phyloP scores from a whole-genome alignment of 2,329 filamentous ascomycete species.

The Claviceps purpurea region DNA sequence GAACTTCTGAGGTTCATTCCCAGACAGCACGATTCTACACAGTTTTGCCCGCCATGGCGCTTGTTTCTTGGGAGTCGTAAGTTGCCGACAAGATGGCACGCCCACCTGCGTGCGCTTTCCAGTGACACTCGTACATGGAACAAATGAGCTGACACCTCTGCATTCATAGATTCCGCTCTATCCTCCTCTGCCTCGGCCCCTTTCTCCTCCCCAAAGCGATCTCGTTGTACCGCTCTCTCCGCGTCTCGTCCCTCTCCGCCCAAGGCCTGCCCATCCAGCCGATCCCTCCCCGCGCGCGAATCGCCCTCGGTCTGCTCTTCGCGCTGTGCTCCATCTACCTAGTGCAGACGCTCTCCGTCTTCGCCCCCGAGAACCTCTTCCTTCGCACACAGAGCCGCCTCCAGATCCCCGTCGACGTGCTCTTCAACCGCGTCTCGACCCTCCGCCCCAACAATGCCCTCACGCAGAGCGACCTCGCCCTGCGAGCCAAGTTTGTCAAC shows the following conservation, averaged over 20 bases:
- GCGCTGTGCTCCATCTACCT: slow-evolving; percentile 30
- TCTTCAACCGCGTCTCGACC: slow-evolving; percentile 61
- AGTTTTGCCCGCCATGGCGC: slow-evolving; percentile 2
- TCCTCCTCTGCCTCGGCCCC: slow-evolving; percentile 54
- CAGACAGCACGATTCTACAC: neutral
- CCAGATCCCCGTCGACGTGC: slow-evolving; percentile 69
- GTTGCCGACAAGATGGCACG: neutral
- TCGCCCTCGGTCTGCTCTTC: slow-evolving; percentile 48
- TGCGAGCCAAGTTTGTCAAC: slow-evolving; percentile 56
- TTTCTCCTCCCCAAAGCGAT: slow-evolving; percentile 55
- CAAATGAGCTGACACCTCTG: neutral
- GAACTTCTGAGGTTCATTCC: neutral
- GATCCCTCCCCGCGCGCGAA: slow-evolving; percentile 36
- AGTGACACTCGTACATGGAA: neutral
- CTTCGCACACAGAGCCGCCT: slow-evolving; percentile 62
- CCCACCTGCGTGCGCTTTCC: neutral
- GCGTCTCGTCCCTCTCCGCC: slow-evolving; percentile 30
- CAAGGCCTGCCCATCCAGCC: slow-evolving; percentile 39
- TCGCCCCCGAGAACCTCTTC: slow-evolving; percentile 75
- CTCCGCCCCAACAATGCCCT: slow-evolving; percentile 36
- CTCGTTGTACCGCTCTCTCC: slow-evolving; percentile 46
- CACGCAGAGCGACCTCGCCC: slow-evolving; percentile 45
- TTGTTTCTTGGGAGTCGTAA: slow-evolving; percentile 9
- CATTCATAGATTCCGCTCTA: slow-evolving; percentile 31
- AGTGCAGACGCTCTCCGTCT: slow-evolving; percentile 49